These are phyloP conservation scores for Pythium aquatile DNA, from an alignment of 352 stramenopile species.

Conservation along the genomic window DNA sequence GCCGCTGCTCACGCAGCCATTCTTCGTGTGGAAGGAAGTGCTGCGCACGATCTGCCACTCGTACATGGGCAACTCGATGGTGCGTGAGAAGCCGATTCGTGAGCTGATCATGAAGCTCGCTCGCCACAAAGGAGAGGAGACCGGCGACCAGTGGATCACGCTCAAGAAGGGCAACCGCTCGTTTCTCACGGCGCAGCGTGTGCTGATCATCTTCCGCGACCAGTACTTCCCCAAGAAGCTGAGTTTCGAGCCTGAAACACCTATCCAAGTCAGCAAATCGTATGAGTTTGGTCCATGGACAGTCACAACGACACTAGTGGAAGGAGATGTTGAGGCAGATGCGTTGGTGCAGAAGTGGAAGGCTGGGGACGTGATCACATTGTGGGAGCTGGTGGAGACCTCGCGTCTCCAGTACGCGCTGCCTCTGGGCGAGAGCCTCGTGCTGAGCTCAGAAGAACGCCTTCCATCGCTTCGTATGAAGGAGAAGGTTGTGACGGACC, in stretches of 20 bases:
- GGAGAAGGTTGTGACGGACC: constrained; percentile 75
- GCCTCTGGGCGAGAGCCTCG: constrained; percentile 35
- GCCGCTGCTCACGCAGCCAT: constrained; percentile 53
- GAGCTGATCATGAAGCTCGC: constrained; percentile 76
- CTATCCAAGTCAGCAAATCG: constrained; percentile 33
- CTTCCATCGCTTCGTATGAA: constrained; percentile 50
- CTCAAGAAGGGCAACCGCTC: constrained; percentile 85
- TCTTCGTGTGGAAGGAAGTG: constrained; percentile 89
- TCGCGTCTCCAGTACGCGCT: constrained; percentile 62
- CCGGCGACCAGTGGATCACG: constrained; percentile 68
- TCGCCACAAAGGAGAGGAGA: constrained; percentile 38
- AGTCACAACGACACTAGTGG: constrained; percentile 34
- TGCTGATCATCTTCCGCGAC: constrained; percentile 81
- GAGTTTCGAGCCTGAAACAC: constrained; percentile 23
- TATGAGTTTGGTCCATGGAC: constrained; percentile 63
- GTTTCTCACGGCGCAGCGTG: constrained; percentile 59
- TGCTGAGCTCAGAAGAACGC: constrained; percentile 58
- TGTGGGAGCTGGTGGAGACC: constrained; percentile 58
- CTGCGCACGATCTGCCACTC: constrained; percentile 77
- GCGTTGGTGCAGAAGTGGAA: constrained; percentile 28
- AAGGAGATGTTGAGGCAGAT: constrained; percentile 10
- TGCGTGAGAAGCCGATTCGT: constrained; percentile 77
- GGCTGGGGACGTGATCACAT: constrained; percentile 35
- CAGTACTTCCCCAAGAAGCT: constrained; percentile 52
- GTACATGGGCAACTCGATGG: constrained; percentile 81